Evolutionary conservation across 345 rosid genomes (phyloP), one percentile per base, ranked within the genome.

Genomic region (Psidium guajava): DNA sequence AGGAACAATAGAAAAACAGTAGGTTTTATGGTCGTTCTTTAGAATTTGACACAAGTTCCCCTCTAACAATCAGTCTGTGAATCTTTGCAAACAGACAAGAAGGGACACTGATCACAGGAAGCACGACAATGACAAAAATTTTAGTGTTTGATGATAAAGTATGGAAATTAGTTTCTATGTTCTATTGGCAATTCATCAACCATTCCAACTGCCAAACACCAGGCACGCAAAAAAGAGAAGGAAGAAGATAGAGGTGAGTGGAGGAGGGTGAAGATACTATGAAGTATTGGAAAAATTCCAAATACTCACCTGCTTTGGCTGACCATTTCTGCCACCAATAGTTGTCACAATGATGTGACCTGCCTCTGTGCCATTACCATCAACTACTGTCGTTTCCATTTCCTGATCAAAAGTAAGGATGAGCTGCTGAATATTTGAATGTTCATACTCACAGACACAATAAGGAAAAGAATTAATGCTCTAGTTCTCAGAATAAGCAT

Each of bases 311-410:
- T 91, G 90, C 59, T 91, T 91, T 25, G 90, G 89, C 84, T 90
- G 91, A 80, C 90, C 91, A 91, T 90, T 89, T 88, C 86, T 90
- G 49, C 92, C 92, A 77, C 93, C 91, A 51, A 90, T 91, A 20
- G 91, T 91, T 42, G 93, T 91, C 50, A 90, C 89, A 6, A 91
- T 91, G 50, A 91, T 91, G 87, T 89, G 92, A 21, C 93, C 92
- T 18, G 91, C 85, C 86, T 50, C 87, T 16, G 91, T 87, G 82
- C 89, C 89, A 74, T 88, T 88, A 36, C 90, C 89, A 84, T 91
- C 88, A 27, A 89, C 89, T 18, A 89, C 87, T 21, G 90, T 88
- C 27, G 91, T 88, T 85, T 87, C 92, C 92, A 87, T 85, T 83
- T 90, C 92, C 92, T 89, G 75, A 12, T 86, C 57, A 40, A 54